Evolutionary conservation across 345 rosid genomes (phyloP), one percentile per base, ranked within the genome.

Genomic region (Passiflora organensis): DNA sequence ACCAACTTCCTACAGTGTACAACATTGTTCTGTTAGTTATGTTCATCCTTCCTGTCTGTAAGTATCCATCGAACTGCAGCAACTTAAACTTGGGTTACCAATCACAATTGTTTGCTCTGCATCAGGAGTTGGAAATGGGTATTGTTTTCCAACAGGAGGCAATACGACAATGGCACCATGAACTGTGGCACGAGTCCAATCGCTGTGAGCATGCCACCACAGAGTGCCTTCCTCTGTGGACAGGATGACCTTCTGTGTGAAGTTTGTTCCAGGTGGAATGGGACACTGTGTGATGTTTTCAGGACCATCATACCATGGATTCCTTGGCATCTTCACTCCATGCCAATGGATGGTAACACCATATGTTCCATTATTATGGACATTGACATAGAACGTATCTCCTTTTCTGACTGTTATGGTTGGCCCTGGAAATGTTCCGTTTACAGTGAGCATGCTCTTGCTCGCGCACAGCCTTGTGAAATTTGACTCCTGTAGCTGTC

Each of bases 231-330:
- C 89, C 66, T 89, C 87, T 0, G 66, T 48, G 56, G 74, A 59
- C 5, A 86, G 74, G 23, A 69, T 79, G 64, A 84, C 66, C 2
- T 64, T 70, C 64, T 89, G 78, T 3, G 86, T 89, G 72, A 86
- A 89, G 55, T 74, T 79, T 6, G 45, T 69, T 60, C 97, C 97
- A 0, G 91, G 81, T 70, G 32, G 80, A 56, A 89, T 86, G n/a
- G 97, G 97, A 56, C 95, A 89, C 43, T 86, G 97, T 0, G 95
- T 89, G 58, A 89, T 76, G 55, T 70, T 78, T 61, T 79, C 91
- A 3, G 95, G 95, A 13, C 97, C 97, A 63, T 89, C 97, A 0
- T 87, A 94, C 97, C 97, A 89, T 32, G 97, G 97, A 63, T 89
- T 86, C 25, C 91, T 60, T 14, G 70, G 57, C 49, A 82, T 89